Evolutionary conservation across 2,329 filamentous ascomycete genomes (phyloP), one percentile per base, ranked within the genome.

Genomic region (Colletotrichum incanum): DNA sequence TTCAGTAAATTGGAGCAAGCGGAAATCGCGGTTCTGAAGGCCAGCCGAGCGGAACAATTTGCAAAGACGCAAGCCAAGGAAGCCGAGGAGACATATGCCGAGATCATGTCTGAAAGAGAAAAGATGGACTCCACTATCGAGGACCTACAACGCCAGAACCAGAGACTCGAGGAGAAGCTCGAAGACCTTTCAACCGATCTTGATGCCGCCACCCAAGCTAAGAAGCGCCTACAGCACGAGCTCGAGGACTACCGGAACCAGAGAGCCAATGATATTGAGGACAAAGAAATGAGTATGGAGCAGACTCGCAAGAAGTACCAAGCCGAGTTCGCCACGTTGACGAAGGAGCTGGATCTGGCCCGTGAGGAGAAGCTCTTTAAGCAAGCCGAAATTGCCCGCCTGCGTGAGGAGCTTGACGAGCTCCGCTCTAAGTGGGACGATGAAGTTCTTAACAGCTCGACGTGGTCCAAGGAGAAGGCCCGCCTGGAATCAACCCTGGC

Each of bases 281-380:
- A 99, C 83, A 98, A 96, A 82, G 96, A 98, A 82, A 93, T 93
- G 12, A 96, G 94, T 76, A 93, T 98, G 90, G 96, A 99, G 83
- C 96, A 98, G 83, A 98, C 96, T 54, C 91, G 96, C 78, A 96
- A 96, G 87, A 99, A 98, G 86, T 99, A 98, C 80, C 96, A 98
- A 80, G 90, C 92, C 52, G 96, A 99, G 81, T 94, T 98, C 80
- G 93, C 94, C 20, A 93, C 93, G 5, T 86, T 98, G 60, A 96
- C 93, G 64, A 95, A 95, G 77, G 96, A 99, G 83, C 90, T 99
- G 34, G 96, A 98, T 80, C 89, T 97, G 73, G 95, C 97, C 76
- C 93, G 96, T 45, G 95, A 98, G 80, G 96, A 97, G 82, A 91
- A 87, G 87, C 93, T 86, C 84, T 98, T 85, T 88, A 96, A 88